phyloP scores from a whole-genome alignment of 768 basidiomycete species.

The Trametes cinnabarina region DNA sequence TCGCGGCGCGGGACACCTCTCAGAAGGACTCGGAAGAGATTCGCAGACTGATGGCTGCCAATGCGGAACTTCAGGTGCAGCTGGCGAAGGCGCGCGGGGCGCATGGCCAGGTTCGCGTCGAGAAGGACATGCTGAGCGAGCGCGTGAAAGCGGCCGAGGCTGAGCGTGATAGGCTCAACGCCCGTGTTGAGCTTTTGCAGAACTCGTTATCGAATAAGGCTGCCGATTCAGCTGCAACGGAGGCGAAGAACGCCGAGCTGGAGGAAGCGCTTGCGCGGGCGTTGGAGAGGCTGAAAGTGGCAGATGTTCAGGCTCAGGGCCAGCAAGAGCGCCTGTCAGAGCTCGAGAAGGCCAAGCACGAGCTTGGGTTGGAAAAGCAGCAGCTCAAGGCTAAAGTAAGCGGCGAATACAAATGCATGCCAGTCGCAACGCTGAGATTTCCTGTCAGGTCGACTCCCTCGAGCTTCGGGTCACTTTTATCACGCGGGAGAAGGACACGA shows the following conservation, averaged over 20 bases:
- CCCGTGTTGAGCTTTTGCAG: slow-evolving; percentile 56
- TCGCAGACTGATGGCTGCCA: slow-evolving; percentile 48
- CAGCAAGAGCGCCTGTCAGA: slow-evolving; percentile 58
- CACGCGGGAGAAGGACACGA: slow-evolving; percentile 61
- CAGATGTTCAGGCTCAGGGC: slow-evolving; percentile 64
- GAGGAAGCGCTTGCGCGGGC: slow-evolving; percentile 76
- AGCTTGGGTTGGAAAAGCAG: slow-evolving; percentile 55
- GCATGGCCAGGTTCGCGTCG: slow-evolving; percentile 75
- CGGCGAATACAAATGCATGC: background rate
- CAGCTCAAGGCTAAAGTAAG: slow-evolving; percentile 59
- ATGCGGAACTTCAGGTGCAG: slow-evolving; percentile 70
- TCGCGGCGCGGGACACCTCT: slow-evolving; percentile 54
- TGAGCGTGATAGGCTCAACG: slow-evolving; percentile 62
- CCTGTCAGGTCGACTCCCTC: slow-evolving; percentile 54
- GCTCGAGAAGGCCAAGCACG: slow-evolving; percentile 60
- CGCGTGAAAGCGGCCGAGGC: slow-evolving; percentile 57
- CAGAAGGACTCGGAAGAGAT: slow-evolving; percentile 71
- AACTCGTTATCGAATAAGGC: slow-evolving; percentile 40
- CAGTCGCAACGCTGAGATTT: slow-evolving; percentile 16
- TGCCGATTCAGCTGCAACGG: slow-evolving; percentile 46
- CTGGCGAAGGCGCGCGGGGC: slow-evolving; percentile 73
- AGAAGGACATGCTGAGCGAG: slow-evolving; percentile 72
- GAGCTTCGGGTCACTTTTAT: slow-evolving; percentile 57
- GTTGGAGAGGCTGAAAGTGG: slow-evolving; percentile 64
- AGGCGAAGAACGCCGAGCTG: slow-evolving; percentile 54